A percentile compares a stretch with the other conserved stretches of the same genome.
Evolutionary conservation across 306 rosid genomes (phyloP).

Genomic region (Medicago lupulina): DNA sequence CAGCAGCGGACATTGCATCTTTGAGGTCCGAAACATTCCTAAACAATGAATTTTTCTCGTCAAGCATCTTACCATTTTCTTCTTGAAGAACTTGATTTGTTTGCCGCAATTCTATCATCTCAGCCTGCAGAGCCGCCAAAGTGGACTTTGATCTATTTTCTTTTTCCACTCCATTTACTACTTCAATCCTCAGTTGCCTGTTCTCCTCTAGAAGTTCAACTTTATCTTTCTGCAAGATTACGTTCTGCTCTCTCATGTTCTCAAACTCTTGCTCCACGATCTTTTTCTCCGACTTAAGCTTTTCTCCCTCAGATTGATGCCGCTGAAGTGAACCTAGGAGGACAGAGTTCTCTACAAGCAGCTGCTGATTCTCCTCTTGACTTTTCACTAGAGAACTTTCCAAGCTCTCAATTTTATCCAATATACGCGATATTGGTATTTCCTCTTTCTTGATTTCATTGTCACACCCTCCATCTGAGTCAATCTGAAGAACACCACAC

Average conservation of each 20-base stretch:
- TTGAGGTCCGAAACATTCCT: conserved; percentile 57
- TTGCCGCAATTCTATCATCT: conserved; percentile 56
- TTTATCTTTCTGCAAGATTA: conserved; percentile 58
- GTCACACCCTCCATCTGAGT: conserved; percentile 49
- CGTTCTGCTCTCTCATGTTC: conserved; percentile 51
- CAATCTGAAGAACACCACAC: conserved; percentile 73
- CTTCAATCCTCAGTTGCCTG: conserved; percentile 57
- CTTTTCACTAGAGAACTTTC: conserved; percentile 61
- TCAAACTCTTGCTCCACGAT: conserved; percentile 60
- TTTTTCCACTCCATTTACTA: conserved; percentile 56
- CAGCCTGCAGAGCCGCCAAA: conserved; percentile 51
- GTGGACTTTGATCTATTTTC: conserved; percentile 56
- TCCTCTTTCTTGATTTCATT: conserved; percentile 55
- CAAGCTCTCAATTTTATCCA: conserved; percentile 63
- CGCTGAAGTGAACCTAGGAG: conserved; percentile 65
- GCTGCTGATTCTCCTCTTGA: conserved; percentile 70
- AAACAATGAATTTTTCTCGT: conserved; percentile 66
- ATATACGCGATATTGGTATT: conserved; percentile 54
- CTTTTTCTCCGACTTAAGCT: conserved; percentile 55
- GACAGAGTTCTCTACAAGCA: conserved; percentile 72
- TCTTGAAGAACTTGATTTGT: conserved; percentile 55
- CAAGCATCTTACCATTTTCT: conserved; percentile 61
- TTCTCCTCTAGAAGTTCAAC: conserved; percentile 63
- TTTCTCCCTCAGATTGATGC: conserved; percentile 57
- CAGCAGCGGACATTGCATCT: conserved; percentile 53